Evolutionary conservation across 768 basidiomycete genomes (phyloP), one percentile per base, ranked within the genome.

Genomic region (Termitomyces sp.): DNA sequence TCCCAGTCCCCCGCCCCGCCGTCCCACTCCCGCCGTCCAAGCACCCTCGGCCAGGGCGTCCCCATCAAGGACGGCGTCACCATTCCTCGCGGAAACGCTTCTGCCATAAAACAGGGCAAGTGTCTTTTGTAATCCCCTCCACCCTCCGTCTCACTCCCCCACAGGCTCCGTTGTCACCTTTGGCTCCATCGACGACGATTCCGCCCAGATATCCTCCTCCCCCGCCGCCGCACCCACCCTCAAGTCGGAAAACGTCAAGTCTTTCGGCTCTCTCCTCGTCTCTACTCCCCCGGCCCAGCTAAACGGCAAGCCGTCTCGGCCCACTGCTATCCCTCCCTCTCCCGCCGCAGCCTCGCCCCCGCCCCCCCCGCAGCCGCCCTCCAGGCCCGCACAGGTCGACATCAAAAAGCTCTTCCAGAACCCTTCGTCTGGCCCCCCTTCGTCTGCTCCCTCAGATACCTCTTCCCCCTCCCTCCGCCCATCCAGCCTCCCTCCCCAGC

Each of bases 121-220:
- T 70, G 5, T 19, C 5, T 19, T 11, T 3, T 29, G 29, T 7
- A 1, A 0, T 3, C 5, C 3, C 5, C n/a, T 35, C 16, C 1
- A 19, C 7, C 2, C 42, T 37, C 47, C 35, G 46, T 49, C 53
- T 62, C 52, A 57, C 44, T 60, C 49, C 53, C 64, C 43, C 40
- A 59, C 45, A 89, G 84, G 81, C 65, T 83, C 85, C 56, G 75
- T 82, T 52, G 86, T 96, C 63, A 89, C 88, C 49, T 95, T 95
- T 76, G 94, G 94, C 65, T 92, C 92, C 46, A 90, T 95, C 80
- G 88, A 92, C 74, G 89, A 92, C 72, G 82, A 80, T 62, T 73
- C 79, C 57, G 85, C 90, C 53, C 81, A 87, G 59, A 86, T 93
- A 65, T 90, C 92, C 35, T 89, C 91, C 45, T 92, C 91, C 9